These are phyloP conservation scores for Curvularia lunata DNA, from an alignment of 2,329 filamentous ascomycete genomes.

Conservation along the genomic window DNA sequence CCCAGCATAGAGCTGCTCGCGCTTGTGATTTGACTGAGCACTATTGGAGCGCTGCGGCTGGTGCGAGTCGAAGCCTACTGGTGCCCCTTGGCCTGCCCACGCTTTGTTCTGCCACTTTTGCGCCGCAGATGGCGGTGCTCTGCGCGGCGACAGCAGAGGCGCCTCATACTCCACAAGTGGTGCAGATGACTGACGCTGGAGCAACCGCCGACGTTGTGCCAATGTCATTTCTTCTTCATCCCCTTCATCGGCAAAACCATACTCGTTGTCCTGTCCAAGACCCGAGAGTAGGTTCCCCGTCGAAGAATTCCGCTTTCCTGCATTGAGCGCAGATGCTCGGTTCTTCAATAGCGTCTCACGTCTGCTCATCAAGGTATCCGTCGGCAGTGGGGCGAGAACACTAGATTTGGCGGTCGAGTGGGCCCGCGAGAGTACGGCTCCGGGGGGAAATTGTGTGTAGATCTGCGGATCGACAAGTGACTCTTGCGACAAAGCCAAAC, in stretches of 20 bases:
- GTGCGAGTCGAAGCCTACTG: conserved; percentile 47
- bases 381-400: conserved; percentile 37
- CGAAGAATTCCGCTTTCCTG: conserved; percentile 44
- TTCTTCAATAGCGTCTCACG: conserved; percentile 60
- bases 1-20: conserved; percentile 43
- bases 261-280: neutral
- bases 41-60: conserved; percentile 42
- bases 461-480: conserved; percentile 25
- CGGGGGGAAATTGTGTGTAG: conserved; percentile 29
- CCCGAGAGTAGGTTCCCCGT: conserved; percentile 31
- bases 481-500: conserved; percentile 32
- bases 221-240: conserved; percentile 72
- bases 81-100: conserved; percentile 29
- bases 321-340: conserved; percentile 44
- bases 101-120: conserved; percentile 43
- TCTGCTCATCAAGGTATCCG: conserved; percentile 60
- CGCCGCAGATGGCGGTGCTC: conserved; percentile 33
- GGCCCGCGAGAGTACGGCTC: conserved; percentile 29
- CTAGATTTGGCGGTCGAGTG: conserved; percentile 25
- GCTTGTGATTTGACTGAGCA: conserved; percentile 37
- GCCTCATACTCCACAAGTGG: conserved; percentile 1
- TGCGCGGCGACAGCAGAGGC: conserved; percentile 19
- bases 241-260: conserved; percentile 18
- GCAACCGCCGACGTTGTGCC: conserved; percentile 62
- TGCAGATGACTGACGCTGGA: conserved; percentile 40